Evolutionary conservation across 2,329 filamentous ascomycete genomes (phyloP), one percentile per base, ranked within the genome.

Genomic region (Botrytis fragariae): DNA sequence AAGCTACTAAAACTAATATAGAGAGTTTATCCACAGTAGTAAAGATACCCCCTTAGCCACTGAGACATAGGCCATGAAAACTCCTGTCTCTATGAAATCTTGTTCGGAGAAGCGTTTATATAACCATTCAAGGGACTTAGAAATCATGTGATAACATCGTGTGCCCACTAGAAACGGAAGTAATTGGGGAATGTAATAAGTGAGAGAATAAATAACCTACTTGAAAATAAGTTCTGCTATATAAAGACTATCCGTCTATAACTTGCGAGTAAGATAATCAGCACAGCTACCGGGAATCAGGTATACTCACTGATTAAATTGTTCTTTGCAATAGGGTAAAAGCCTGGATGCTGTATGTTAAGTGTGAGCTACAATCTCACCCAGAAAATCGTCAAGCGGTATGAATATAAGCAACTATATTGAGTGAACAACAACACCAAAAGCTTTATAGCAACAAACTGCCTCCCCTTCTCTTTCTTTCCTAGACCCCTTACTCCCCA

Each of bases 11-110:
- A 18, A 29, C 14, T 29, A 6, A 54, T 8, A 4, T 29, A 14
- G 3, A 54, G 25, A n/a, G 10, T 51, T 25, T 54, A 54, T 29
- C 6, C 16, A 29, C 51, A 54, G n/a, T 14, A 25, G 3, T 14
- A 54, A 29, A 16, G 51, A 12, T 12, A 18, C 14, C n/a, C n/a
- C 14, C 4, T n/a, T 1, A 4, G 1, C 51, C n/a, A 54, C 4
- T 54, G 5, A 3, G n/a, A 0, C 2, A 29, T 8, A 4, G 14
- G 6, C 1, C n/a, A 18, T 54, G 0, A 25, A 6, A 18, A 54
- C 3, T 29, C 2, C 18, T 16, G n/a, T 16, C 6, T 29, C 6
- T 54, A 3, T 29, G 6, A 16, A 18, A 54, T 29, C 51, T 16
- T 18, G 1, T 18, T 18, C 51, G 14, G 9, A 14, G 0, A 54